These are phyloP conservation scores for Boletus vermiculosoides DNA, from an alignment of 768 basidiomycete genomes.

Conservation along the genomic window DNA sequence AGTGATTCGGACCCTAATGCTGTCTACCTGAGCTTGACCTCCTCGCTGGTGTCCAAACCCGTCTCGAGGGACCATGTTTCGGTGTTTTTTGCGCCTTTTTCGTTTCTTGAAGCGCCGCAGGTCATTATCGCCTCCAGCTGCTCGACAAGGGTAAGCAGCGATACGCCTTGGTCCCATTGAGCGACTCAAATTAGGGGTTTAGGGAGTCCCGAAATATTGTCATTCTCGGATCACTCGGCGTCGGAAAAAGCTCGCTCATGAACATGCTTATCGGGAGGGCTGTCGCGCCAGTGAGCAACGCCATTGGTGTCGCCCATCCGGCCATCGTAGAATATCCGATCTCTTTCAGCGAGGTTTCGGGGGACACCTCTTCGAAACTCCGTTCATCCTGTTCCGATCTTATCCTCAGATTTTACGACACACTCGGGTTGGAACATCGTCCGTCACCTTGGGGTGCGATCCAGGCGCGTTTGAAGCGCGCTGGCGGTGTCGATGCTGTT, in stretches of 20 bases:
- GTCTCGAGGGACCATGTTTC: background rate
- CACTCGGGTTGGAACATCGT: constrained; percentile 19
- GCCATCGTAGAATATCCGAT: constrained; percentile 14
- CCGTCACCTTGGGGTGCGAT: constrained; percentile 16
- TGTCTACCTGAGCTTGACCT: background rate
- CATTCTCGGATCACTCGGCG: constrained; percentile 29
- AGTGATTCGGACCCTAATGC: background rate
- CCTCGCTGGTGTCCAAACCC: background rate
- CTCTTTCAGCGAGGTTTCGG: constrained; percentile 1
- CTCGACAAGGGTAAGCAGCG: constrained; percentile 9
- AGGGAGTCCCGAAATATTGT: constrained; percentile 16
- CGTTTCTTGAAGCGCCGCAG: background rate
- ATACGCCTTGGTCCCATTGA: background rate
- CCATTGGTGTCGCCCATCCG: constrained; percentile 13
- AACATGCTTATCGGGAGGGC: constrained; percentile 35
- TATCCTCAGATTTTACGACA: constrained; percentile 17
- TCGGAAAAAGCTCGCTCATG: constrained; percentile 41
- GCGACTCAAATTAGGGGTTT: background rate
- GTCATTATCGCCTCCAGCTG: background rate
- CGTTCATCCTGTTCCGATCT: background rate
- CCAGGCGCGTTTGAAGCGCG: constrained; percentile 11
- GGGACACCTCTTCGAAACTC: background rate
- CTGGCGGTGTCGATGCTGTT: constrained; percentile 27
- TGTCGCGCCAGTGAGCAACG: constrained; percentile 28
- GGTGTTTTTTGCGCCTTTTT: background rate